A percentile compares a stretch with the other conserved stretches of the same genome.
Conservation (phyloP, 116 monocot species). For the Cymodocea nodosa region DNA sequence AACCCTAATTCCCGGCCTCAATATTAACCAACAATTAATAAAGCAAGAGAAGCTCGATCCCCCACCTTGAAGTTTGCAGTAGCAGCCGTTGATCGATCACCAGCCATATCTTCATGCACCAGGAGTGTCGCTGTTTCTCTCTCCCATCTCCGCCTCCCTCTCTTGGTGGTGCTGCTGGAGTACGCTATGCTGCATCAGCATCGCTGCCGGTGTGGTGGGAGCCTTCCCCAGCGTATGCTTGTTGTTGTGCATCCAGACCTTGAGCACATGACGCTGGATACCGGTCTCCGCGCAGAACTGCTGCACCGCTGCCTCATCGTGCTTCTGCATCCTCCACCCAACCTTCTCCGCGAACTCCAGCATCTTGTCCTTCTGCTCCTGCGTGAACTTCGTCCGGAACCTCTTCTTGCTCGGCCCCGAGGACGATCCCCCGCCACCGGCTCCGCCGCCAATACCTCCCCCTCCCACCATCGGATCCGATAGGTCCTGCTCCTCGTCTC, state of each 20-base stretch:
- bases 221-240: slow-evolving; percentile 87
- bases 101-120: no score
- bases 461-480: slow-evolving; percentile 1
- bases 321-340: slow-evolving; percentile 96
- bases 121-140: no score
- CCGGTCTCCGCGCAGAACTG: slow-evolving; percentile 80
- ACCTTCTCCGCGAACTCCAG: slow-evolving; percentile 74
- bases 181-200: no score
- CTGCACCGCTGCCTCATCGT: slow-evolving; percentile 74
- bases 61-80: no score
- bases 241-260: slow-evolving; percentile 99
- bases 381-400: slow-evolving; percentile 81
- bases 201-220: neutral
- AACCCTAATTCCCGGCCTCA: no score
- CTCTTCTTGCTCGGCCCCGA: slow-evolving; percentile 46
- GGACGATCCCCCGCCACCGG: slow-evolving; percentile 3
- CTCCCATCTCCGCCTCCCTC: no score
- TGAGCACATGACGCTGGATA: slow-evolving; percentile 75
- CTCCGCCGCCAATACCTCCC: neutral
- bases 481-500: slow-evolving; percentile 37
- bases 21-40: no score
- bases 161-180: no score
- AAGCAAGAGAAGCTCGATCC: no score
- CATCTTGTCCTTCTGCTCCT: slow-evolving; percentile 99
- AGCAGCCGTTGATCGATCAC: no score